These are phyloP conservation scores for Prunus mongolica DNA, from an alignment of 306 rosid species.

Conservation along the genomic window DNA sequence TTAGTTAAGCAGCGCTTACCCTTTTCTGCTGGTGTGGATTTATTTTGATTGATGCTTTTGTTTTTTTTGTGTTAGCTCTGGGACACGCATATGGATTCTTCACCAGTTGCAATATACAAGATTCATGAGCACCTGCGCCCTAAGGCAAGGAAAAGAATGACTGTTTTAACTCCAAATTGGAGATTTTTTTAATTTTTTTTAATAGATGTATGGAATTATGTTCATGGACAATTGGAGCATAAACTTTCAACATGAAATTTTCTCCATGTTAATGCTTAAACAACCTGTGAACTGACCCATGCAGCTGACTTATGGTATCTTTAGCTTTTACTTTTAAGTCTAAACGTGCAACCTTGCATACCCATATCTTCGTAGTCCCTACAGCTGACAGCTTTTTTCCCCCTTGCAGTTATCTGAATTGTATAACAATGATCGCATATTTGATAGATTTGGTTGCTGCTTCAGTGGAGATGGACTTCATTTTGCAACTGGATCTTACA, in stretches of 20 bases:
- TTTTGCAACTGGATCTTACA: slow-evolving; percentile 67
- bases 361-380: neutral
- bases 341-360: neutral
- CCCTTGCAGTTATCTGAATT: slow-evolving; percentile 51
- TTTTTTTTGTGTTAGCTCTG: slow-evolving; percentile 47
- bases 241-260: neutral
- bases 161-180: neutral
- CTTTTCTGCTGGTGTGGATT: neutral
- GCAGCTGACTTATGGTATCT: neutral
- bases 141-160: slow-evolving; percentile 34
- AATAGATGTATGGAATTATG: neutral
- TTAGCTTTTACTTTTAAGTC: neutral
- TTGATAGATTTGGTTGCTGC: slow-evolving; percentile 71
- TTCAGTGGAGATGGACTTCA: slow-evolving; percentile 55
- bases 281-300: neutral
- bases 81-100: slow-evolving; percentile 65
- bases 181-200: neutral
- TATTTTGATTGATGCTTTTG: neutral
- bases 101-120: slow-evolving; percentile 52
- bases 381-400: slow-evolving; percentile 12
- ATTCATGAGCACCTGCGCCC: slow-evolving; percentile 68
- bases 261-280: neutral
- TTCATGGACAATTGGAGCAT: neutral
- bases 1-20: neutral
- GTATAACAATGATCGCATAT: slow-evolving; percentile 52